Conservation (phyloP, 2,329 filamentous ascomycete species). For the Cercospora janseana region DNA sequence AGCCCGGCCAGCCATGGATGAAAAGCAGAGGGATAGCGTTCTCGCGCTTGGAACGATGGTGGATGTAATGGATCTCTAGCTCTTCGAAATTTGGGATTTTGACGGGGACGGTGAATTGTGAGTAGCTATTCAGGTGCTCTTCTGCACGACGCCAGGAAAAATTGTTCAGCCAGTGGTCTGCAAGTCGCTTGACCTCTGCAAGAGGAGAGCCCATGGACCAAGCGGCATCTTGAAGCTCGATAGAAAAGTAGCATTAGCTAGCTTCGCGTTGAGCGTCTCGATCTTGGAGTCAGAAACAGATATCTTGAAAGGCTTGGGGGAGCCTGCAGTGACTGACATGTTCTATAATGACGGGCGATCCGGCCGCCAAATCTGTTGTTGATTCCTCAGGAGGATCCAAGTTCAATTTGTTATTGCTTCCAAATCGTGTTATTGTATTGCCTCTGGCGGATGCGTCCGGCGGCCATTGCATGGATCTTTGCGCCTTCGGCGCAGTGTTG, state of each 20-base stretch:
- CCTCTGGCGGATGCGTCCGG: no score
- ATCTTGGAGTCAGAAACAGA: conserved; percentile 50
- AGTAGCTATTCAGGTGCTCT: conserved; percentile 48
- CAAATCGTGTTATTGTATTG: no score
- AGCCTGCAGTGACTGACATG: conserved; percentile 9
- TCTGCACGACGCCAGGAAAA: conserved; percentile 56
- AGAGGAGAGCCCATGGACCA: conserved; percentile 61
- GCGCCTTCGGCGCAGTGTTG: no score
- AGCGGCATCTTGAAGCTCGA: conserved; percentile 50
- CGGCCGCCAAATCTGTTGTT: no score
- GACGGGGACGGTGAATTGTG: conserved; percentile 50
- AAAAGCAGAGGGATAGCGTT: conserved; percentile 65
- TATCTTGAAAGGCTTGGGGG: conserved; percentile 46
- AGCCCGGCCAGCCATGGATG: conserved; percentile 67
- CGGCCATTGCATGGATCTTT: no score
- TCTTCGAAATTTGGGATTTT: conserved; percentile 42
- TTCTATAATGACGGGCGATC: no score
- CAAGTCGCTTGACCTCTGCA: conserved; percentile 57
- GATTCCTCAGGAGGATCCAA: no score
- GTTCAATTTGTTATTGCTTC: no score
- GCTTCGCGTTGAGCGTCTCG: conserved; percentile 55
- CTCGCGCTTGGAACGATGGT: conserved; percentile 52
- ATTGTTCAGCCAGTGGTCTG: conserved; percentile 53
- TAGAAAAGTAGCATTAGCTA: conserved; percentile 53
- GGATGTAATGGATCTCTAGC: conserved; percentile 63